A percentile compares a stretch with the other conserved stretches of the same genome.
phyloP scores from a whole-genome alignment of 192 early-diverging fungal species.

The Backusella morwellensis region DNA sequence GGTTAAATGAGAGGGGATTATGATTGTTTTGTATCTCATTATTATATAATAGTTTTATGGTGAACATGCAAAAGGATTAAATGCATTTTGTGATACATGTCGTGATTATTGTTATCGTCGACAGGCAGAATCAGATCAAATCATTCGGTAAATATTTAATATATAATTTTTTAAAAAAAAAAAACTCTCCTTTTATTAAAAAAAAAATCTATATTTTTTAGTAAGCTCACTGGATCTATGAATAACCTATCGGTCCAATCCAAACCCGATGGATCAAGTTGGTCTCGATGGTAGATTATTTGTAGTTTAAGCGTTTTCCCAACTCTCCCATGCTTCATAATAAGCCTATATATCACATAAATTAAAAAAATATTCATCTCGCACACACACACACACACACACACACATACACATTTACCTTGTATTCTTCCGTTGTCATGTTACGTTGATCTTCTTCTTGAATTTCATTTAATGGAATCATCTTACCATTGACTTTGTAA shows the following conservation, averaged over 20 bases:
- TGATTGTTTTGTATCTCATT: neutral
- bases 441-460: constrained; percentile 50
- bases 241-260: neutral
- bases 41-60: constrained; percentile 58
- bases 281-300: neutral
- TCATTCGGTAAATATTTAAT: constrained; percentile 32
- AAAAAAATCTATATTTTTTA: neutral
- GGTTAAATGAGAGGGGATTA: neutral
- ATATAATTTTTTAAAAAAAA: neutral
- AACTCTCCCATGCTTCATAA: constrained; percentile 35
- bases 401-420: constrained; percentile 15
- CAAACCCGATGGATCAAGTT: neutral
- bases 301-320: constrained; percentile 16
- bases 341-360: constrained; percentile 24
- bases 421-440: constrained; percentile 58
- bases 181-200: too few species aligned
- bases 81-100: constrained; percentile 59
- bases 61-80: constrained; percentile 63
- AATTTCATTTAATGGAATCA: constrained; percentile 48
- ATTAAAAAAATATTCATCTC: too few species aligned
- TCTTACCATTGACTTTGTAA: constrained; percentile 36
- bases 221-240: neutral
- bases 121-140: constrained; percentile 62
- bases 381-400: too few species aligned
- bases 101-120: constrained; percentile 70